A percentile compares a stretch with the other conserved stretches of the same genome.
These are phyloP conservation scores for Sugiyamaella marilandica DNA, from an alignment of 805 yeast species.

Conservation along the genomic window DNA sequence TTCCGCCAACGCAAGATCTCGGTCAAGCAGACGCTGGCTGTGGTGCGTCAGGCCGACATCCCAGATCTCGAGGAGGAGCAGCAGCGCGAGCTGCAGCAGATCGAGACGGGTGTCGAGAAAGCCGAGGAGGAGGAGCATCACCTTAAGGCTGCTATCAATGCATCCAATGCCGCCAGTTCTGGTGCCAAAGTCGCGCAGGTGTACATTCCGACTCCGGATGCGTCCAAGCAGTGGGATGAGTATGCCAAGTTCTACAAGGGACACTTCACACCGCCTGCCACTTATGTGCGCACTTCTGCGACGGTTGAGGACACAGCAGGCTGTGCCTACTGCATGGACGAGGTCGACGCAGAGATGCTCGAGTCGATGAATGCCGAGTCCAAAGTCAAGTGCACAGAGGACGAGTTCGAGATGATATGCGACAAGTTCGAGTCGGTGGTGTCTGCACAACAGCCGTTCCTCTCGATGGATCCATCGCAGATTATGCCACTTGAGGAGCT, in stretches of 20 bases:
- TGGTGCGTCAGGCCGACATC: constrained; percentile 70
- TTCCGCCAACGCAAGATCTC: constrained; percentile 94
- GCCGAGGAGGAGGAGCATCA: constrained; percentile 97
- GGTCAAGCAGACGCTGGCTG: constrained; percentile 79
- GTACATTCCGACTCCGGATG: constrained; percentile 96
- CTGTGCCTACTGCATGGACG: constrained; percentile 84
- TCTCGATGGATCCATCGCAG: constrained; percentile 78
- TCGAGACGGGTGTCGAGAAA: constrained; percentile 97
- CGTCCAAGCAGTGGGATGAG: constrained; percentile 74
- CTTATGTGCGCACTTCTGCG: constrained; percentile 84
- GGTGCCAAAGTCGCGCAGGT: constrained; percentile 50
- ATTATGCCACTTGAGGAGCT: constrained; percentile 68
- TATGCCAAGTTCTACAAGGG: constrained; percentile 67
- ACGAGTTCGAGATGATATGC: constrained; percentile 78
- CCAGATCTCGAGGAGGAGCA: constrained; percentile 75
- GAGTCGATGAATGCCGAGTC: constrained; percentile 34
- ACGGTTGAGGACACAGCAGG: constrained; percentile 96
- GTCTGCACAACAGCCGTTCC: constrained; percentile 79
- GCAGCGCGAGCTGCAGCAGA: constrained; percentile 80
- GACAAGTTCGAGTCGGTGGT: constrained; percentile 70
- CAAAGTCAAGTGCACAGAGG: constrained; percentile 51
- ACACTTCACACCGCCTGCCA: constrained; percentile 62
- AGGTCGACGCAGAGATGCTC: constrained; percentile 70
- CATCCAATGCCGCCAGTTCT: constrained; percentile 57
- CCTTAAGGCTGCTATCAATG: constrained; percentile 83